phyloP scores from a whole-genome alignment of 139 green algal genomes.

The Trebouxia sp. region DNA sequence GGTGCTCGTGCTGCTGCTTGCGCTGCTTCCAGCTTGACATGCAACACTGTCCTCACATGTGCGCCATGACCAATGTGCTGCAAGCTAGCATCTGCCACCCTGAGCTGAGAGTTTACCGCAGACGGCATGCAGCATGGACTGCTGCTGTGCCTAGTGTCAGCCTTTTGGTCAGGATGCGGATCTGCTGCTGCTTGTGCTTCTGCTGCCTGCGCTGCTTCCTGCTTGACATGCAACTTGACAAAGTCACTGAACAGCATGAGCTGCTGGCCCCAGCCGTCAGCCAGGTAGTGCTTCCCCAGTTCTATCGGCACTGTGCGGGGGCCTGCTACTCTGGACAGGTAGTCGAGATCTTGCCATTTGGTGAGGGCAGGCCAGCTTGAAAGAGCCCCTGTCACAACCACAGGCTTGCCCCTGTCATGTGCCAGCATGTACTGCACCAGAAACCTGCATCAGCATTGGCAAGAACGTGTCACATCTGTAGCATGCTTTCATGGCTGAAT shows the following conservation, averaged over 20 bases:
- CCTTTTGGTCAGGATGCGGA: not conserved
- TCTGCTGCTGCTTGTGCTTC: not conserved
- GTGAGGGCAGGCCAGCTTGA: constrained; percentile 80
- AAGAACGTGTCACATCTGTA: too few species aligned
- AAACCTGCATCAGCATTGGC: constrained; percentile 33
- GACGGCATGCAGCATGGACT: not conserved
- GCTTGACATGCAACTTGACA: constrained; percentile 58
- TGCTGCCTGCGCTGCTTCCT: not conserved
- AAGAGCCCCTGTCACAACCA: constrained; percentile 54
- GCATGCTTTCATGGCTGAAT: too few species aligned
- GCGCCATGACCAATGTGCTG: too few species aligned
- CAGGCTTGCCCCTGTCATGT: constrained; percentile 40
- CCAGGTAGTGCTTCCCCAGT: constrained; percentile 83
- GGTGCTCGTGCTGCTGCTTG: not conserved
- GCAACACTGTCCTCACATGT: too few species aligned
- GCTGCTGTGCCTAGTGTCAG: not conserved
- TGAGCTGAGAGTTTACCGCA: not conserved
- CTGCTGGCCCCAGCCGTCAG: constrained; percentile 75
- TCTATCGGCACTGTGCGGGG: constrained; percentile 89
- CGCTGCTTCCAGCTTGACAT: too few species aligned
- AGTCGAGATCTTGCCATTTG: constrained; percentile 68
- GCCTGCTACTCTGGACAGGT: constrained; percentile 74
- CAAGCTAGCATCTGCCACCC: not conserved
- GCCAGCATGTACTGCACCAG: constrained; percentile 11
- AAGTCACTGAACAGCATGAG: constrained; percentile 87